Percentiles rank a stretch among this genome's conserved stretches.
These are phyloP conservation scores for Ascochyta lentis DNA, from an alignment of 2,329 filamentous ascomycete genomes.

Conservation along the genomic window DNA sequence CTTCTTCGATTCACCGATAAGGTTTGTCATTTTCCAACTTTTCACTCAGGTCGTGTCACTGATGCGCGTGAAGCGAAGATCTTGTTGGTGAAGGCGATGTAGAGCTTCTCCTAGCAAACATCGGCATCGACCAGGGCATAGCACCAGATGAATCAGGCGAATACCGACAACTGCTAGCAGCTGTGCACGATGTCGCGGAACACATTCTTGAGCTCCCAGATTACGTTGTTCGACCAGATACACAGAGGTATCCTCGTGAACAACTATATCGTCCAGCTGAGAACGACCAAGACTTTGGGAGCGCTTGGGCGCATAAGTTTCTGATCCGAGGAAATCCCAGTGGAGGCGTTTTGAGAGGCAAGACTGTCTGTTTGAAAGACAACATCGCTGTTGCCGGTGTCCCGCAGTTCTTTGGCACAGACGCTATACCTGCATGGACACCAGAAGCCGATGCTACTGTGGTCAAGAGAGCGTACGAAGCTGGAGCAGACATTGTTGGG, in stretches of 20 bases:
- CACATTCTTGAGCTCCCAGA: conserved; percentile 55
- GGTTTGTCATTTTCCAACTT: conserved; percentile 16
- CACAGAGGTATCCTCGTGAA: conserved; percentile 54
- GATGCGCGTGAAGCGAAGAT: conserved; percentile 24
- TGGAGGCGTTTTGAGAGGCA: conserved; percentile 39
- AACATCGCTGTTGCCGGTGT: conserved; percentile 62
- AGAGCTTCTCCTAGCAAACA: conserved; percentile 28
- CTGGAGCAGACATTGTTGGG: conserved; percentile 59
- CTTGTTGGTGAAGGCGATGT: conserved; percentile 32
- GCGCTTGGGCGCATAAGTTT: conserved; percentile 61
- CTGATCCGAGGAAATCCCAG: conserved; percentile 49
- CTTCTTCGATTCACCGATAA: conserved; percentile 37
- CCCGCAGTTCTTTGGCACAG: conserved; percentile 61
- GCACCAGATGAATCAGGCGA: conserved; percentile 50
- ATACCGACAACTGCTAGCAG: conserved; percentile 58
- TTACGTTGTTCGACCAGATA: conserved; percentile 54
- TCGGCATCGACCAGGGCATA: conserved; percentile 42
- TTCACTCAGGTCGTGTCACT: not conserved
- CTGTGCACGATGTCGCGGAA: conserved; percentile 60
- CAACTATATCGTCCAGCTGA: conserved; percentile 50
- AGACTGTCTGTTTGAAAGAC: conserved; percentile 61
- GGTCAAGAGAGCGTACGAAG: conserved; percentile 58
- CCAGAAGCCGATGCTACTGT: conserved; percentile 62
- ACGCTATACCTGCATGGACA: conserved; percentile 57
- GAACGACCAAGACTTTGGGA: conserved; percentile 48